Evolutionary conservation across 1,139 yeast genomes (phyloP).

Genomic region (Casaregolazyma suthepensis): DNA sequence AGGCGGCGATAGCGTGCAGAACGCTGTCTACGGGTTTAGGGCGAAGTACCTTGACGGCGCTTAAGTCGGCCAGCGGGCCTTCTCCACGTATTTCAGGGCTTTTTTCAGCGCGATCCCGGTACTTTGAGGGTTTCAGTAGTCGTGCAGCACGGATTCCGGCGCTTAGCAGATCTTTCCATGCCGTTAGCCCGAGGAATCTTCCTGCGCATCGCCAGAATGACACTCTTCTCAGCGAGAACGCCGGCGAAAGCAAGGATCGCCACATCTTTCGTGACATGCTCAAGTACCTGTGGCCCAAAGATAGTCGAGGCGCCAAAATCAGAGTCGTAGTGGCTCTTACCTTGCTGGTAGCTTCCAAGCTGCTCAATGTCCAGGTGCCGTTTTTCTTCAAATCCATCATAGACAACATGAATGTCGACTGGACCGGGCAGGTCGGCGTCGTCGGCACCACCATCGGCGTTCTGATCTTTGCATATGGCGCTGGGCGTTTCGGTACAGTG

Average conservation of each 20-base stretch:
- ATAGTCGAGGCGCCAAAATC: conserved; percentile 59
- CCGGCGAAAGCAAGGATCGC: conserved; percentile 16
- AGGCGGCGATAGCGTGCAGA: neutral
- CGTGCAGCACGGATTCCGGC: neutral
- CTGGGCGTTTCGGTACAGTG: conserved; percentile 91
- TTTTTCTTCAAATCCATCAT: conserved; percentile 84
- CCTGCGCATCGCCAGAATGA: neutral
- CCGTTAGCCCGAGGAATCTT: neutral
- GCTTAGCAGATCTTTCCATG: neutral
- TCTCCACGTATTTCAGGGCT: neutral
- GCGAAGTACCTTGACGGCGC: neutral
- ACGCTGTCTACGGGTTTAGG: neutral
- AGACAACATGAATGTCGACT: conserved; percentile 89
- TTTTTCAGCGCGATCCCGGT: neutral
- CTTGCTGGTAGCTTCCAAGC: conserved; percentile 69
- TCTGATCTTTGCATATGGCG: conserved; percentile 82
- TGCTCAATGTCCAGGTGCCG: conserved; percentile 92
- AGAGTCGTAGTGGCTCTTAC: conserved; percentile 73
- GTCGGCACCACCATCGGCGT: conserved; percentile 61
- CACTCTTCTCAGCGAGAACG: conserved; percentile 1
- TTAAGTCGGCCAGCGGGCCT: neutral
- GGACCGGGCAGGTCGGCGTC: conserved; percentile 57
- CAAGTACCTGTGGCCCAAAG: conserved; percentile 83
- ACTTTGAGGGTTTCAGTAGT: neutral
- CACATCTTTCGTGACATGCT: conserved; percentile 38